phyloP scores from a whole-genome alignment of 495 filamentous ascomycete genomes.

The Xylaria nigripes region DNA sequence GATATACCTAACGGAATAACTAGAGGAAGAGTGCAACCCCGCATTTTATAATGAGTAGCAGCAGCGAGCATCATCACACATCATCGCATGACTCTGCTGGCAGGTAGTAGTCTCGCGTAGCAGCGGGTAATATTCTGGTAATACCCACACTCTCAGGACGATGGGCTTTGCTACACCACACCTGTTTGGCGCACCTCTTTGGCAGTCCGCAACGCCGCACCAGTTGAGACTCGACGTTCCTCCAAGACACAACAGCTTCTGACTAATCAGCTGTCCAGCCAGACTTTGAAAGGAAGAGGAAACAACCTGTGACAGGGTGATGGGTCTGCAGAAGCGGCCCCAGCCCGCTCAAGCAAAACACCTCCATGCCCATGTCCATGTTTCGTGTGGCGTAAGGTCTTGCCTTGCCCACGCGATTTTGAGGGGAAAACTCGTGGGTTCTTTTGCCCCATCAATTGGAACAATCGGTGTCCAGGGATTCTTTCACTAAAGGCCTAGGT shows the following conservation, averaged over 20 bases:
- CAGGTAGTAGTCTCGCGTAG: neutral
- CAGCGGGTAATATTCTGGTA: neutral
- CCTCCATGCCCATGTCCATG: too few species aligned
- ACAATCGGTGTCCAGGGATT: too few species aligned
- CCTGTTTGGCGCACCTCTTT: neutral
- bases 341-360: neutral
- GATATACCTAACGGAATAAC: neutral
- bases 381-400: too few species aligned
- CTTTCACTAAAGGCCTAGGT: too few species aligned
- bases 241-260: too few species aligned
- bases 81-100: slow-evolving; percentile 3
- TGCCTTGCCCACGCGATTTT: too few species aligned
- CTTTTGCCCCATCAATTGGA: too few species aligned
- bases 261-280: too few species aligned
- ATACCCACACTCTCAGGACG: neutral
- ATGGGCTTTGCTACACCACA: neutral
- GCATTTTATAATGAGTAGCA: slow-evolving; percentile 6
- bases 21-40: slow-evolving; percentile 2
- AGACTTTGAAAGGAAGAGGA: neutral
- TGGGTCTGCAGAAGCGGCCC: slow-evolving; percentile 10
- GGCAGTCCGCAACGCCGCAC: too few species aligned
- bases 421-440: too few species aligned
- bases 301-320: too few species aligned
- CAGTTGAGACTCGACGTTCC: too few species aligned
- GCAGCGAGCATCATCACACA: neutral